phyloP scores from a whole-genome alignment of 192 early-diverging fungal species.

The Funneliformis mosseae region DNA sequence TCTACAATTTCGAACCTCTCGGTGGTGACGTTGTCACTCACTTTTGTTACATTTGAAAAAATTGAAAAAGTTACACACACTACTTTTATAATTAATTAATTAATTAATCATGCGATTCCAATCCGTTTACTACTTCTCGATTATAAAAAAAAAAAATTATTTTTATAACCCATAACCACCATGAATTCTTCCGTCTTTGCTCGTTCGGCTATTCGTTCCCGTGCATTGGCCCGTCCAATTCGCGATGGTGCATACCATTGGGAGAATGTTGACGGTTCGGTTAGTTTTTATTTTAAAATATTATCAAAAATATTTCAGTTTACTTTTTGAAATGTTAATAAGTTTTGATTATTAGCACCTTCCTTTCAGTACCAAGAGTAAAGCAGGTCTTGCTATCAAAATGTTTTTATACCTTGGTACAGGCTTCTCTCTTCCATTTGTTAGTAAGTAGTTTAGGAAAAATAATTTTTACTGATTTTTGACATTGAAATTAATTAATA shows the following conservation, averaged over 20 bases:
- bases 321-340: neutral
- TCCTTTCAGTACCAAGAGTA: slow-evolving; percentile 64
- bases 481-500: neutral
- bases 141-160: too few species aligned
- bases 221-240: slow-evolving; percentile 40
- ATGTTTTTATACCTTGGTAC: slow-evolving; percentile 54
- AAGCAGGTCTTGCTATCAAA: slow-evolving; percentile 54
- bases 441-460: slow-evolving; percentile 35
- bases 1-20: too few species aligned
- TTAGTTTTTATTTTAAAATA: neutral
- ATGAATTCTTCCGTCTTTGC: slow-evolving; percentile 37
- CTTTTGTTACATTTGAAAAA: too few species aligned
- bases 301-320: neutral
- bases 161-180: neutral
- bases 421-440: slow-evolving; percentile 59
- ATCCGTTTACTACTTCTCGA: too few species aligned
- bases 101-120: too few species aligned
- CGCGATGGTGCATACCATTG: slow-evolving; percentile 45
- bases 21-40: too few species aligned
- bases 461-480: neutral
- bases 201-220: slow-evolving; percentile 43
- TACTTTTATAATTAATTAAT: too few species aligned
- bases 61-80: too few species aligned
- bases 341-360: slow-evolving; percentile 47
- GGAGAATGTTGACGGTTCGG: slow-evolving; percentile 42